Base-by-base conservation (phyloP, 1,284 basidiomycete genomes). In the Mycosarcoma mackinlayi region DNA sequence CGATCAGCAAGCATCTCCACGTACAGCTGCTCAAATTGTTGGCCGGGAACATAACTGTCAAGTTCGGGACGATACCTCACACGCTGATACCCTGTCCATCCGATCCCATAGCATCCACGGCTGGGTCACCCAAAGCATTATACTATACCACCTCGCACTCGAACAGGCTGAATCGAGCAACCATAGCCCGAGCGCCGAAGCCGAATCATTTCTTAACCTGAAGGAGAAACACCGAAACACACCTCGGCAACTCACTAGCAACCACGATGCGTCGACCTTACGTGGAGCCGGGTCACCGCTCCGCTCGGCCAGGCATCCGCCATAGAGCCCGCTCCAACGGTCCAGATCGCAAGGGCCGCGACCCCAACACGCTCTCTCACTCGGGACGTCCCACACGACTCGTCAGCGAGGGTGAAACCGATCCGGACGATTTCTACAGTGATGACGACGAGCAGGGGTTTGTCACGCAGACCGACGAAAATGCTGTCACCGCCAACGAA, bases 401-500 rank as follows among this genome's bases (percentile, higher is more conserved):
- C 24, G 52, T 30, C 30, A 72, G 63, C 48, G 68, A 65, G 19
- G 51, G 51, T n/a, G 63, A 72, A 38, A 63, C 69, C 28, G 69
- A 66, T 14, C 63, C 51, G 28, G 68, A 72, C 28, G 59, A 55
- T 25, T 72, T 67, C 25, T 67, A 58, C 56, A 67, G 50, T 30
- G 69, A 60, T 30, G 48, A 66, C 21, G 69, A 72, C 16, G 69
- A 72, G 14, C 59, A 64, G 48, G 61, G 61, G 39, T 70, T 70
- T 25, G 50, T 62, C 37, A 56, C 62, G 4, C 58, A 62, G 54
- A 72, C 69, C 23, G 63, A 67, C 35, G 59, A 66, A n/a, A 61
- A 67, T 16, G 69, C 53, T 34, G 55, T 63, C 44, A 67, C 63
- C 24, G 69, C 61, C 18, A 50, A 40, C 48, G 63, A 72, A 40